Percentiles rank a stretch among this genome's conserved stretches.
Conservation (phyloP, 768 basidiomycete genomes). For the Lactarius quietus region DNA sequence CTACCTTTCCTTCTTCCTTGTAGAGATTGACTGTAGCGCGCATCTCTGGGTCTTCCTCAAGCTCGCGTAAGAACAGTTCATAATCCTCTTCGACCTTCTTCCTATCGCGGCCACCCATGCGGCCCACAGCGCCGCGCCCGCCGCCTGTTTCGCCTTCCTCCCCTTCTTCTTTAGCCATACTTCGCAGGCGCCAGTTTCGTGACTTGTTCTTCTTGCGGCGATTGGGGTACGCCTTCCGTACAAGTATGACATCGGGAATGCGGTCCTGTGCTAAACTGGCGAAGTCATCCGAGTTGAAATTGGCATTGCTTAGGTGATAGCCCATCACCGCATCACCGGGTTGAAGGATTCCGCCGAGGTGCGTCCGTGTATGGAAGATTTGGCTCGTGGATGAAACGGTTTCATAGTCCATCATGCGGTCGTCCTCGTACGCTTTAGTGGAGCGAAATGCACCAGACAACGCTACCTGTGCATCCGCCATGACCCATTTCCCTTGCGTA, state of each 20-base stretch:
- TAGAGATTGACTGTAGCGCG: constrained; percentile 85
- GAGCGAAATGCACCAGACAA: constrained; percentile 77
- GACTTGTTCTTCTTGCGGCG: constrained; percentile 85
- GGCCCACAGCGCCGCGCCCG: constrained; percentile 82
- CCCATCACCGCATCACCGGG: constrained; percentile 94
- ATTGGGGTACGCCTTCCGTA: constrained; percentile 95
- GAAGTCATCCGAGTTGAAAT: constrained; percentile 91
- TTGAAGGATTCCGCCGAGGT: constrained; percentile 89
- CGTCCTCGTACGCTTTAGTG: constrained; percentile 34
- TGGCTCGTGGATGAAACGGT: constrained; percentile 57
- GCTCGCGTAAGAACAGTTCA: constrained; percentile 88
- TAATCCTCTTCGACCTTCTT: constrained; percentile 96
- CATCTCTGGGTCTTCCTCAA: constrained; percentile 95
- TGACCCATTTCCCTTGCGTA: constrained; percentile 72
- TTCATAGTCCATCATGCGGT: constrained; percentile 59
- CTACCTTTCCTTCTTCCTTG: constrained; percentile 56
- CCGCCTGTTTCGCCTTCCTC: constrained; percentile 79
- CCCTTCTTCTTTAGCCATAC: constrained; percentile 88
- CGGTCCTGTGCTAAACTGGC: constrained; percentile 59
- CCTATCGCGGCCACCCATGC: constrained; percentile 85
- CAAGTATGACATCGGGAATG: constrained; percentile 88
- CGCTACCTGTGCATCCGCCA: constrained; percentile 89
- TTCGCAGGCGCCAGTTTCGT: constrained; percentile 83
- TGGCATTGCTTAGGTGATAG: constrained; percentile 82
- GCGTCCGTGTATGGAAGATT: constrained; percentile 95